A percentile compares a stretch with the other conserved stretches of the same genome.
phyloP scores from a whole-genome alignment of 768 basidiomycete genomes.

The Mycena olivaceomarginata region DNA sequence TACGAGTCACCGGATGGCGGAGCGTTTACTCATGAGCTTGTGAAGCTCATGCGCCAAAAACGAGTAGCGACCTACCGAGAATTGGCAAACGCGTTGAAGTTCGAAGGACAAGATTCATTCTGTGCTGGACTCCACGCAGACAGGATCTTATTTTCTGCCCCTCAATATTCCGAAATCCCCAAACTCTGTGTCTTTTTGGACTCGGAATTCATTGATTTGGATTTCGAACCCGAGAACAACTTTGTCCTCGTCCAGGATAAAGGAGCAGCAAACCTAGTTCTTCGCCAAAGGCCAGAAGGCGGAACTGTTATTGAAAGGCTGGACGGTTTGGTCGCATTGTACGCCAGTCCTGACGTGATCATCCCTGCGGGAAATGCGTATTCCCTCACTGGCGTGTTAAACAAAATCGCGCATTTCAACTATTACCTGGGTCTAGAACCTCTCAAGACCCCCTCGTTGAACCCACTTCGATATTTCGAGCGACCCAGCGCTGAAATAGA shows the following conservation, averaged over 20 bases:
- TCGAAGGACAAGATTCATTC: background rate
- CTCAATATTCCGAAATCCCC: background rate
- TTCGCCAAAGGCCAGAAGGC: background rate
- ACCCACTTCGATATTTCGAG: background rate
- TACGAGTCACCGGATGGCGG: slow-evolving; percentile 17
- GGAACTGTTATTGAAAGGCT: background rate
- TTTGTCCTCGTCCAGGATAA: background rate
- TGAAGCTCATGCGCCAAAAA: background rate
- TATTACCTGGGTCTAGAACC: slow-evolving; percentile 11
- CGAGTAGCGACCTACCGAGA: background rate
- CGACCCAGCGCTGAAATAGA: background rate
- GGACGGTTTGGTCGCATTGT: background rate
- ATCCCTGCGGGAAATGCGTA: background rate
- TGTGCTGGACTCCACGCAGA: slow-evolving; percentile 17
- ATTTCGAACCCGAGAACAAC: background rate
- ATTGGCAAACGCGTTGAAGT: background rate
- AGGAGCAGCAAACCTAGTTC: background rate
- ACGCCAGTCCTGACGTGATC: background rate
- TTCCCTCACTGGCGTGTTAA: slow-evolving; percentile 4
- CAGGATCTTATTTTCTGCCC: background rate
- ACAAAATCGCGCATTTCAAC: slow-evolving; percentile 18
- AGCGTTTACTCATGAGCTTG: slow-evolving; percentile 9
- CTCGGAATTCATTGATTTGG: background rate
- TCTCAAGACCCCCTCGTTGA: background rate
- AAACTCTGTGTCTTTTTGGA: slow-evolving; percentile 18